Evolutionary conservation across 176 grass and related monocot species (phyloP).

Genomic region (Musa troglodytarum): DNA sequence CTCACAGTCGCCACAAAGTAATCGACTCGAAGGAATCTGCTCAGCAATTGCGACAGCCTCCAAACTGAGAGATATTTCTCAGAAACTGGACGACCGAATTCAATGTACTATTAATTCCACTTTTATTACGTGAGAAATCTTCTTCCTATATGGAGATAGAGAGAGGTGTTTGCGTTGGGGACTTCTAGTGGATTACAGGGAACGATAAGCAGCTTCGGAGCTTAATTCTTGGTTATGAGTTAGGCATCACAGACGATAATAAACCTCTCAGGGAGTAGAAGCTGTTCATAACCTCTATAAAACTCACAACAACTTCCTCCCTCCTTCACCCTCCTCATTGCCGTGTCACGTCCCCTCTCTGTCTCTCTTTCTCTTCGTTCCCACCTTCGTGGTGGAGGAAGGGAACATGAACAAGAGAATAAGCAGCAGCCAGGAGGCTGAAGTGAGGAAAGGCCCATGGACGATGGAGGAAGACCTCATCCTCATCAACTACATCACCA

Average conservation of each 20-base stretch:
- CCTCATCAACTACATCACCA: constrained; percentile 20
- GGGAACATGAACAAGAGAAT: constrained; percentile 6
- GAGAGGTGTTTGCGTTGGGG: too few species aligned
- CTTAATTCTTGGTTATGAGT: too few species aligned
- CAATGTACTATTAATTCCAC: too few species aligned
- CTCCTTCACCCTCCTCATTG: neutral
- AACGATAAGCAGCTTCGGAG: too few species aligned
- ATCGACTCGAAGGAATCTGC: too few species aligned
- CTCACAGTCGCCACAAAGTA: too few species aligned
- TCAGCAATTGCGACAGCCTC: too few species aligned
- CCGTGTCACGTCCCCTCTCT: neutral
- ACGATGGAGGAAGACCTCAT: constrained; percentile 26
- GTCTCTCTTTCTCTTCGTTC: neutral
- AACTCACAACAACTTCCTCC: neutral
- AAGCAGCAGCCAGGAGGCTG: constrained; percentile 12
- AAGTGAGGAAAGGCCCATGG: constrained; percentile 22
- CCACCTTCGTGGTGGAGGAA: neutral
- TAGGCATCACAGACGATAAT: neutral
- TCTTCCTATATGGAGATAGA: too few species aligned
- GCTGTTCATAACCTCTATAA: constrained; percentile 1
- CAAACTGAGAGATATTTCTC: too few species aligned
- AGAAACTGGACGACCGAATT: too few species aligned
- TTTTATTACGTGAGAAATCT: too few species aligned
- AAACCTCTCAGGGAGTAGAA: neutral
- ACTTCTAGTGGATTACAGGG: too few species aligned